These are phyloP conservation scores for Fusarium coffeatum DNA, from an alignment of 2,329 filamentous ascomycete genomes.

Conservation along the genomic window DNA sequence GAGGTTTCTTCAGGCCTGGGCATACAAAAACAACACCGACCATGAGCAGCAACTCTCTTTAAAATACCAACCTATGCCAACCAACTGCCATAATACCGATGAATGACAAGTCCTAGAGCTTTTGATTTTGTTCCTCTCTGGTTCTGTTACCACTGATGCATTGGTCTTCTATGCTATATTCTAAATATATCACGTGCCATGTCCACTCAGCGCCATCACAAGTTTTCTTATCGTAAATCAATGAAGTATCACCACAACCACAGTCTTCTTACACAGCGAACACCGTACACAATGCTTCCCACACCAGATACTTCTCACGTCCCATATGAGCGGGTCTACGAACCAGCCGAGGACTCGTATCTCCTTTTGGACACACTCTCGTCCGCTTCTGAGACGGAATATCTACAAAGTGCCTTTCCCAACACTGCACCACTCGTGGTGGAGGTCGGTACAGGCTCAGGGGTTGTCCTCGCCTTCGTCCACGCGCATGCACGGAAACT, in stretches of 20 bases:
- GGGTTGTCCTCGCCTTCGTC: conserved; percentile 90
- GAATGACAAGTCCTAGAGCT: not conserved
- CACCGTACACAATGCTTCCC: conserved; percentile 75
- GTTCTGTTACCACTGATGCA: not conserved
- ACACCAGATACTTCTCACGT: conserved; percentile 95
- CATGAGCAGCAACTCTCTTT: not conserved
- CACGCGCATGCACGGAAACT: conserved; percentile 78
- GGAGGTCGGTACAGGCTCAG: conserved; percentile 91
- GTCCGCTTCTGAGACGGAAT: conserved; percentile 72
- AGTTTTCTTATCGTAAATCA: conserved; percentile 23
- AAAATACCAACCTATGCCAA: not conserved
- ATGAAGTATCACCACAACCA: conserved; percentile 40
- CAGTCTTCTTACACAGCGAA: not conserved
- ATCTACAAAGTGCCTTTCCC: conserved; percentile 73
- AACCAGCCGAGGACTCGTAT: conserved; percentile 96
- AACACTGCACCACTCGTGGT: conserved; percentile 72
- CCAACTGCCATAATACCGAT: not conserved
- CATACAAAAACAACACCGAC: not conserved
- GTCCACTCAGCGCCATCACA: conserved; percentile 21
- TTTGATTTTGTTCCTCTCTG: not conserved
- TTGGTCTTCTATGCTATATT: conserved; percentile 1
- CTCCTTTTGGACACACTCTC: conserved; percentile 93
- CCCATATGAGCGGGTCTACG: conserved; percentile 88
- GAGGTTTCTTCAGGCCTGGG: not conserved
- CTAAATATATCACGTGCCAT: conserved; percentile 34